Evolutionary conservation across 139 green algal species (phyloP), one percentile per base, ranked within the genome.

Genomic region (Tetradesmus lagerheimii): DNA sequence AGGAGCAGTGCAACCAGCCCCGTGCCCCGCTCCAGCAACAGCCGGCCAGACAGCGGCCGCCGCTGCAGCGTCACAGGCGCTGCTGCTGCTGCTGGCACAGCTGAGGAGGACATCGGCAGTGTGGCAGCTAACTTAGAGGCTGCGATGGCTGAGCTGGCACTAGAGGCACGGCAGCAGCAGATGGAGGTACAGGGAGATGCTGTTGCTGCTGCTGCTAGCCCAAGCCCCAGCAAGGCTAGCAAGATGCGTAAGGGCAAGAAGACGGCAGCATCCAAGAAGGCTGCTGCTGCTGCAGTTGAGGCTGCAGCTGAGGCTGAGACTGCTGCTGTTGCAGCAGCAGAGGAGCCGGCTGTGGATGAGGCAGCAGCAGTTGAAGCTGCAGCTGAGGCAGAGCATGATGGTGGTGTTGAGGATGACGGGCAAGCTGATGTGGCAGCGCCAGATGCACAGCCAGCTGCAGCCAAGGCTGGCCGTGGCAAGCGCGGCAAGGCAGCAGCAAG

Each of bases 1-100:
- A 84, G 78, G 38, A 84, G 78, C 43, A 86, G 80, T 47, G 57
- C 43, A 12, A 45, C 4, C 41, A 86, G 45, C 57, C 57, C 29
- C 75, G 80, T 35, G 37, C 1, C 14, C 14, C 2, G 31, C 23
- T 18, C 14, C 43, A 29, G 80, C 45, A n/a, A 47, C 23, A 45
- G n/a, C n/a, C n/a, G 80, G 66, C n/a, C 9, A 64, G 78, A 84
- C 4, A 84, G 35, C 0, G 80, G n/a, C 39, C 6, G 41, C 38
- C 29, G 34, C n/a, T 4, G 45, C 80, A 74, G 15, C 6, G 50
- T 67, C 20, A 67, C 81, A 25, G 53, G 31, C 45, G 81, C 50
- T 38, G 50, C 53, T 6, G 81, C 29, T 47, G 80, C 50, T 34
- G 53, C 81, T 53, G 81, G 80, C 45, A 29, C 80, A 20, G 67